Evolutionary conservation across 2,329 filamentous ascomycete species (phyloP).

Genomic region (Aureobasidium mangrovei): DNA sequence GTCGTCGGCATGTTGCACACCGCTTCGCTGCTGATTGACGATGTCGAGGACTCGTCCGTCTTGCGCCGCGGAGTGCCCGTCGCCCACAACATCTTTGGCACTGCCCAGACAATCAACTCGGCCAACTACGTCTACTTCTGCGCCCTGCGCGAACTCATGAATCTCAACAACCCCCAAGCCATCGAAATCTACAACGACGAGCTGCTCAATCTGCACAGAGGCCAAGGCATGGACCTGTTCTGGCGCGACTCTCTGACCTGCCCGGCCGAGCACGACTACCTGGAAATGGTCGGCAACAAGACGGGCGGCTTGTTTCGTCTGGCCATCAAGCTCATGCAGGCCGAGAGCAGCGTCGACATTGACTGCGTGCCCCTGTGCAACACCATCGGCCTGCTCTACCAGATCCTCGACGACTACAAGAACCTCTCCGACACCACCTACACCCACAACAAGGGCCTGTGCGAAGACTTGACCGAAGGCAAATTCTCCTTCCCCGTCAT

Average conservation of each 20-base stretch:
- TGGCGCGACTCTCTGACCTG: slow-evolving; percentile 81
- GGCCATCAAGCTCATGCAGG: slow-evolving; percentile 81
- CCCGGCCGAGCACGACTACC: slow-evolving; percentile 78
- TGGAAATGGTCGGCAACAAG: slow-evolving; percentile 92
- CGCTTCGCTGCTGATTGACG: slow-evolving; percentile 73
- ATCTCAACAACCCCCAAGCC: slow-evolving; percentile 57
- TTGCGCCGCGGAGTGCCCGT: slow-evolving; percentile 73
- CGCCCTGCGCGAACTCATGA: slow-evolving; percentile 65
- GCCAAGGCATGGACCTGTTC: slow-evolving; percentile 85
- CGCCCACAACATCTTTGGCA: slow-evolving; percentile 75
- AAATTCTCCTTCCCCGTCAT: slow-evolving; percentile 97
- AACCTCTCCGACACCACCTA: slow-evolving; percentile 62
- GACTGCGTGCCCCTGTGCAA: slow-evolving; percentile 81
- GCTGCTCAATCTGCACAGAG: slow-evolving; percentile 73
- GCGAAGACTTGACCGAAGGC: slow-evolving; percentile 90
- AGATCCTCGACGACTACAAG: slow-evolving; percentile 89
- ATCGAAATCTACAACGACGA: slow-evolving; percentile 72
- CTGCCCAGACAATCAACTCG: slow-evolving; percentile 81
- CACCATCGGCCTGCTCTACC: slow-evolving; percentile 75
- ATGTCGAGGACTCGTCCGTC: slow-evolving; percentile 74
- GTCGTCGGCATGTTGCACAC: slow-evolving; percentile 83
- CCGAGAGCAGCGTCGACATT: slow-evolving; percentile 46
- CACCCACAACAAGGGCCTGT: slow-evolving; percentile 81
- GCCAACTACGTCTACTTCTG: slow-evolving; percentile 85
- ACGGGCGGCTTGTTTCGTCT: slow-evolving; percentile 80